Conservation (phyloP, 208 protist genomes). For the Wallacemonas sp. region DNA sequence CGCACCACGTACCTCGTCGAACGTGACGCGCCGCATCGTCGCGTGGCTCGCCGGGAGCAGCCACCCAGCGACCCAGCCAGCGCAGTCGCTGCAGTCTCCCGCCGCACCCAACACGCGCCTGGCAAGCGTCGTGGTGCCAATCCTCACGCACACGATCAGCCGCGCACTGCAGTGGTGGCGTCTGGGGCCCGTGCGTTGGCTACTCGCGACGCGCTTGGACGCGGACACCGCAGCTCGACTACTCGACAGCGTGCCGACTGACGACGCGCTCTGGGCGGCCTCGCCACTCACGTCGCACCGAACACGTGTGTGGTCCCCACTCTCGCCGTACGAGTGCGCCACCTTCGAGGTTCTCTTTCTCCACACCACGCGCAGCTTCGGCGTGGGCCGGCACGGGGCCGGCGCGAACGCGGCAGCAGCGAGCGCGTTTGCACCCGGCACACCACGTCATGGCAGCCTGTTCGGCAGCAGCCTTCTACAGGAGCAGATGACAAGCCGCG, state of each 20-base stretch:
- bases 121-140: not conserved
- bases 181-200: not conserved
- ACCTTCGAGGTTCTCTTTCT: constrained; percentile 7
- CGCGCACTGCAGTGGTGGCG: constrained; percentile 16
- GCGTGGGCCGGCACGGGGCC: not conserved
- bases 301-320: not conserved
- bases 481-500: not conserved
- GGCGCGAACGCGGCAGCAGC: not conserved
- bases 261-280: not conserved
- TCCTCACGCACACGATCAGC: constrained; percentile 9
- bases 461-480: not conserved
- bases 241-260: not conserved
- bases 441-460: no score
- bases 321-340: constrained; percentile 11
- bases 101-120: not conserved
- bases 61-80: not conserved
- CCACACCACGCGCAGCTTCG: not conserved
- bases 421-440: no score
- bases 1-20: constrained; percentile 32
- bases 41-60: constrained; percentile 30
- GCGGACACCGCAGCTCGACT: not conserved
- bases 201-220: not conserved
- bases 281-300: not conserved
- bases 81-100: not conserved
- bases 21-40: constrained; percentile 33